These are phyloP conservation scores for Eucalyptus viminalis DNA, from an alignment of 345 rosid species.

Conservation along the genomic window DNA sequence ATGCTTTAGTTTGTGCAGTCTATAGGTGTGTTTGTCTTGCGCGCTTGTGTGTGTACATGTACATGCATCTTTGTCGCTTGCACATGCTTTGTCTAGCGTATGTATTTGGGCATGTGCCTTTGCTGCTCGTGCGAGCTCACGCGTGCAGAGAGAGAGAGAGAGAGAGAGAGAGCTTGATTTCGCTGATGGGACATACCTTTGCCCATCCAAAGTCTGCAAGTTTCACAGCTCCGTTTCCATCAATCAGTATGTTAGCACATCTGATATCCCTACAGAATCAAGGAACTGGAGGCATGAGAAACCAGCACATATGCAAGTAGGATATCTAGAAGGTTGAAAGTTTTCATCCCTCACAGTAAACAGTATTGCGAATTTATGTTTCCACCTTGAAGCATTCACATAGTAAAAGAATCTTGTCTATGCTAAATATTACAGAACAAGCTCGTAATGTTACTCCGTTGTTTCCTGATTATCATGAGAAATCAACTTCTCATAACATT, in stretches of 20 bases:
- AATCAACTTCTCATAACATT: not conserved
- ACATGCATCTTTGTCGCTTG: not conserved
- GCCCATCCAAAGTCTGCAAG: not conserved
- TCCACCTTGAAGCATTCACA: not conserved
- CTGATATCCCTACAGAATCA: constrained; percentile 7
- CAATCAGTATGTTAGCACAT: constrained; percentile 22
- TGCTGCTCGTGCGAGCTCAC: too few relatives aligned
- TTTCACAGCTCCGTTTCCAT: constrained; percentile 9
- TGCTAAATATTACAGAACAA: not conserved
- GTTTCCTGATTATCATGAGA: not conserved
- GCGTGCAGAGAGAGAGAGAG: too few relatives aligned
- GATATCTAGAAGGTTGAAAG: not conserved
- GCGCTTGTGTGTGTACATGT: accelerated
- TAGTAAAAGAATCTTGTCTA: not conserved
- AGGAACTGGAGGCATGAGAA: not conserved
- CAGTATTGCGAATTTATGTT: not conserved
- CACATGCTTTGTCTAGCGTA: not conserved
- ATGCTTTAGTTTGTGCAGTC: not conserved
- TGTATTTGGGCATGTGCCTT: too few relatives aligned
- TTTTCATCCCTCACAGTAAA: not conserved
- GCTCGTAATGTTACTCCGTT: not conserved
- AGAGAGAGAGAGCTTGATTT: not conserved
- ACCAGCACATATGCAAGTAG: not conserved
- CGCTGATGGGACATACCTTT: not conserved
- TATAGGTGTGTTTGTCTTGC: not conserved